Percentiles rank a stretch among this genome's conserved stretches.
Conservation (phyloP, 192 early-diverging fungal genomes). For the Rhizoclosmatium globosum region DNA sequence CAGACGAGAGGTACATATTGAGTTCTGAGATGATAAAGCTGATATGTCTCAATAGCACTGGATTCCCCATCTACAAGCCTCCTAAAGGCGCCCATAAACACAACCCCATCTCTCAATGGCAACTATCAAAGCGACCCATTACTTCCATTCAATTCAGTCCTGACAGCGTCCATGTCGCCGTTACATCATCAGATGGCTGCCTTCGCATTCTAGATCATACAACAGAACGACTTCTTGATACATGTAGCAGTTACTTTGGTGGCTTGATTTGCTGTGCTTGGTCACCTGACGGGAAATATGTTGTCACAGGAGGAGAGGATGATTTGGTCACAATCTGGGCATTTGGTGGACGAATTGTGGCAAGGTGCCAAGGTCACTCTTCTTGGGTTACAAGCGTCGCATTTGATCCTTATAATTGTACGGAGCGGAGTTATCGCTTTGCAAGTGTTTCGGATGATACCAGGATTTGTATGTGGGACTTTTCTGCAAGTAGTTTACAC, state of each 20-base stretch:
- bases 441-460: constrained; percentile 87
- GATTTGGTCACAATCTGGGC: constrained; percentile 91
- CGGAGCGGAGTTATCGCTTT: constrained; percentile 83
- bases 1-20: constrained; percentile 5
- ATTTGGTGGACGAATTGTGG: constrained; percentile 80
- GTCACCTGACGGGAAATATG: constrained; percentile 87
- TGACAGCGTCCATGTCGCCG: constrained; percentile 80
- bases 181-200: constrained; percentile 79
- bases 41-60: background rate
- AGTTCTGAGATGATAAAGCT: background rate
- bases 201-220: constrained; percentile 81
- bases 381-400: constrained; percentile 77
- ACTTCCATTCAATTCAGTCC: constrained; percentile 89
- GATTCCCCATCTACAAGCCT: constrained; percentile 46
- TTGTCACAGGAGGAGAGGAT: constrained; percentile 86
- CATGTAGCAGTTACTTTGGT: constrained; percentile 85
- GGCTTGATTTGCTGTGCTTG: constrained; percentile 86
- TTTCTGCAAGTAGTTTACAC: constrained; percentile 62
- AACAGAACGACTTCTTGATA: constrained; percentile 76
- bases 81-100: constrained; percentile 56
- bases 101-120: constrained; percentile 88
- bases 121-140: constrained; percentile 72
- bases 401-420: constrained; percentile 85
- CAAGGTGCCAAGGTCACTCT: constrained; percentile 89
- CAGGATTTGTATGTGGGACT: constrained; percentile 91